Base-by-base conservation (phyloP, 345 rosid species). In the Eucalyptus marginata region DNA sequence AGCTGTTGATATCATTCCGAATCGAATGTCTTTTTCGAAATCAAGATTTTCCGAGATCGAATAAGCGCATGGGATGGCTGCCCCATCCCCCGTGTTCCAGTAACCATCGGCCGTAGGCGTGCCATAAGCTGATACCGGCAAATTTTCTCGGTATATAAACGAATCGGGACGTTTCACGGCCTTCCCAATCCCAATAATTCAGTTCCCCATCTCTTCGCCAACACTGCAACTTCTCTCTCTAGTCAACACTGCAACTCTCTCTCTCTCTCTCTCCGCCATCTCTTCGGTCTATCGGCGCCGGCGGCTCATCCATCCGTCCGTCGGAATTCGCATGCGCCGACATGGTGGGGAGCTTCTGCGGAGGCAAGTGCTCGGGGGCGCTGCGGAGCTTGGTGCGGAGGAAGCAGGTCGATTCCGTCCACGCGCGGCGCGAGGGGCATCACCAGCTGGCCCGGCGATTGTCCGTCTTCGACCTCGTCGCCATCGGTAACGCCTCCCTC, bases 331-430 rank as follows among this genome's bases (percentile, higher is more conserved):
- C 80, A 9, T 10, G 80, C 44, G 80, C 10, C 43, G 80, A 18
- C 80, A 76, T 76, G 83, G 27, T 13, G 83, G 8, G 47, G 83
- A 40, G 83, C 83, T 76, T 40, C 83, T 76, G 47, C 47, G 83
- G 83, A 2, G 83, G 47, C 4, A 76, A 76, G 83, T 76, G 83
- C 3, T 36, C 47, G 47, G 27, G 47, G 83, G 43, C 83, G 13
- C 91, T 96, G 49, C 93, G 91, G 68, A 91, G 94, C 89, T 89
- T 96, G 91, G 90, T 93, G 31, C 93, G 98, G 93, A 93, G 98
- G 90, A 96, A 96, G 91, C 96, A 94, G 91, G 97, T 96, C 89
- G 98, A 96, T 91, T 95, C 96, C 87, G 93, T 90, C 90, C 89
- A 92, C 91, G 88, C 79, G 4, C 90, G 62, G 29, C 88, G 90